phyloP scores from a whole-genome alignment of 2,329 filamentous ascomycete species.

The Colletotrichum sidae region DNA sequence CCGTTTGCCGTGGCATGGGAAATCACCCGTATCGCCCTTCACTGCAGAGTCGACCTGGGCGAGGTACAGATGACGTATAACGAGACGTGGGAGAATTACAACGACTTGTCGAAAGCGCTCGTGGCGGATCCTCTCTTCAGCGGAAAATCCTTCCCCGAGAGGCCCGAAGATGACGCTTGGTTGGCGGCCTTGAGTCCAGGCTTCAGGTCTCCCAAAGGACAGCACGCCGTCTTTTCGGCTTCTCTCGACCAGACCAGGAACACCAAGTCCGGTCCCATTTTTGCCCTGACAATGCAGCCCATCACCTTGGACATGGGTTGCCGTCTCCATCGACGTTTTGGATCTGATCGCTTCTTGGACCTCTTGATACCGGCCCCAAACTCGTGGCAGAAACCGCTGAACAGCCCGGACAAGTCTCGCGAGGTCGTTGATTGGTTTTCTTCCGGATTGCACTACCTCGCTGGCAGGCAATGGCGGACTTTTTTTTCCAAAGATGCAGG shows the following conservation, averaged over 20 bases:
- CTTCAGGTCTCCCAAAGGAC: constrained; percentile 49
- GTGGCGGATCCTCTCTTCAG: constrained; percentile 52
- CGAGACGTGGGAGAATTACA: constrained; percentile 57
- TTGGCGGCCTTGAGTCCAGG: constrained; percentile 49
- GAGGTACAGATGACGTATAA: constrained; percentile 51
- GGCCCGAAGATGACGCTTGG: constrained; percentile 59
- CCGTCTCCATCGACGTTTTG: constrained; percentile 66
- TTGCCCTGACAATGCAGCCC: constrained; percentile 60
- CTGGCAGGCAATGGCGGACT: constrained; percentile 59
- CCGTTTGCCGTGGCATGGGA: constrained; percentile 66
- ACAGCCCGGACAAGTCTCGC: not conserved
- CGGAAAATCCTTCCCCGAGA: constrained; percentile 61
- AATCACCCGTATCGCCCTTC: constrained; percentile 58
- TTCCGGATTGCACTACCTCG: constrained; percentile 52
- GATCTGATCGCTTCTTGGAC: constrained; percentile 69
- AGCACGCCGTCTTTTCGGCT: constrained; percentile 55
- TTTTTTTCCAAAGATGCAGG: constrained; percentile 54
- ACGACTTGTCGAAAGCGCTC: constrained; percentile 55
- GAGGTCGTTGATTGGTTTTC: constrained; percentile 53
- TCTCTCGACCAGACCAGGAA: constrained; percentile 30
- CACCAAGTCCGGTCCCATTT: constrained; percentile 50
- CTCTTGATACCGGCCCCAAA: constrained; percentile 61
- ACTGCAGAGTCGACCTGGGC: constrained; percentile 56
- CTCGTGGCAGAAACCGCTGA: constrained; percentile 46
- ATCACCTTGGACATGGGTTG: constrained; percentile 61